Conservation (phyloP, 208 protist genomes). For the Acanthamoeba lenticulata region DNA sequence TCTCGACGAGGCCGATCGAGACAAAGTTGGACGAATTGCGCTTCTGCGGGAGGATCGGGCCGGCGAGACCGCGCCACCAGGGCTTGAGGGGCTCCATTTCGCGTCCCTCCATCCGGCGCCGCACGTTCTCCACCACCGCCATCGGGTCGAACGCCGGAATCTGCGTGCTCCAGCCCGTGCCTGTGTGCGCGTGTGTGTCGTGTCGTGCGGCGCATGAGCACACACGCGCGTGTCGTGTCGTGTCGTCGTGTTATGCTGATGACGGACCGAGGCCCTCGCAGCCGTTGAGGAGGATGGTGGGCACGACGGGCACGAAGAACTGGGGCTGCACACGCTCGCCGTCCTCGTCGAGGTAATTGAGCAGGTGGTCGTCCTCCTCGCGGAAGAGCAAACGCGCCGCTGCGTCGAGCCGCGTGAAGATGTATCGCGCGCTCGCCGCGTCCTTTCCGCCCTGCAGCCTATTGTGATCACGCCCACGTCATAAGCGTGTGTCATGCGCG, state of each 20-base stretch:
- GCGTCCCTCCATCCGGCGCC: conserved; percentile 88
- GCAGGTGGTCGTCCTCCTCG: conserved; percentile 96
- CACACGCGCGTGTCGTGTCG: too few relatives aligned
- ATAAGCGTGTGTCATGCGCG: not conserved
- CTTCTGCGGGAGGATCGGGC: not conserved
- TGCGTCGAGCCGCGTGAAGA: conserved; percentile 96
- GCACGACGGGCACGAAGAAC: conserved; percentile 99
- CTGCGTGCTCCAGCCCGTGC: conserved; percentile 98
- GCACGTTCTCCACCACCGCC: conserved; percentile 92
- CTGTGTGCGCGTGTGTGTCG: not conserved
- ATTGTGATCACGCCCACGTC: not conserved
- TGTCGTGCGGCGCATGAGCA: too few relatives aligned
- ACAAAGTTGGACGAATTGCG: not conserved
- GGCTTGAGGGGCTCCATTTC: conserved; percentile 91
- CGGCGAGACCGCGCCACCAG: conserved; percentile 98
- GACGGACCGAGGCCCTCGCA: conserved; percentile 95
- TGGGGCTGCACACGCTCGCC: conserved; percentile 98
- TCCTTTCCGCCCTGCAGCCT: conserved; percentile 98
- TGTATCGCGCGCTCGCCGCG: conserved; percentile 97
- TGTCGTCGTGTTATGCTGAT: too few relatives aligned
- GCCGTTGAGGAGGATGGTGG: conserved; percentile 99
- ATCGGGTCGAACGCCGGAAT: conserved; percentile 99
- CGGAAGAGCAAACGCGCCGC: conserved; percentile 96
- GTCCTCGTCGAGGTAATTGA: conserved; percentile 99
- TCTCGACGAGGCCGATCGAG: not conserved